phyloP scores from a whole-genome alignment of 2,329 filamentous ascomycete genomes.

The Xylariaceae sp. region DNA sequence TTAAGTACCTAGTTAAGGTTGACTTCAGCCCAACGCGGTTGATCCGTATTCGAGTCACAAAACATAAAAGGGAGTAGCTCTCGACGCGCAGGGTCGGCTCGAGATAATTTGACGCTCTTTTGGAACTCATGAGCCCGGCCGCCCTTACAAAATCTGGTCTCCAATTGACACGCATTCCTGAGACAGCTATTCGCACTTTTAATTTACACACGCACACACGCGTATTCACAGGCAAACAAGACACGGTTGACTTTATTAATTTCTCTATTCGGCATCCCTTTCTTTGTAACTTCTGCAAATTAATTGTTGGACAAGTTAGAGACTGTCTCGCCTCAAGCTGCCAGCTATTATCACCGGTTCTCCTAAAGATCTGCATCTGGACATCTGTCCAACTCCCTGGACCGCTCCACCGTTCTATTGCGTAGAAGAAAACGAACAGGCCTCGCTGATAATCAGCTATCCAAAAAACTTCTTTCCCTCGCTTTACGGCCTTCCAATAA shows the following conservation, averaged over 20 bases:
- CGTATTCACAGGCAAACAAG: conserved; percentile 8
- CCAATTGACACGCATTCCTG: neutral
- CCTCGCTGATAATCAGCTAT: conserved; percentile 15
- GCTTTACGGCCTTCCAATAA: neutral
- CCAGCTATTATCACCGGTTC: conserved; percentile 17
- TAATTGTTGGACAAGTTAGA: conserved; percentile 19
- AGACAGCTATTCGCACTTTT: neutral
- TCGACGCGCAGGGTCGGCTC: conserved; percentile 4
- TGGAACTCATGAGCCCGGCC: neutral
- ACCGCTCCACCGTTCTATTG: conserved; percentile 10
- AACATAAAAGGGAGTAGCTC: neutral
- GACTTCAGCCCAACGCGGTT: conserved; percentile 1
- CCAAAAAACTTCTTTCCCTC: neutral
- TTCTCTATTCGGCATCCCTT: conserved; percentile 5
- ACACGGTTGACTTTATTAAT: conserved; percentile 6
- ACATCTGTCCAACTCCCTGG: conserved; percentile 25
- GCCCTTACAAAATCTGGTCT: neutral
- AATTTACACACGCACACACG: neutral
- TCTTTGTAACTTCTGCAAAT: conserved; percentile 11
- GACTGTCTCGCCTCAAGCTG: conserved; percentile 23
- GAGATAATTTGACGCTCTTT: neutral
- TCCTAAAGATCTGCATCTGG: conserved; percentile 27
- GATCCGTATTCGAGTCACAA: conserved; percentile 10
- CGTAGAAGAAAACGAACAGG: conserved; percentile 24
- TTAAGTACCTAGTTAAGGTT: neutral